Base-by-base conservation (phyloP, 176 grass and related monocot species). In the Eragrostis curvula region DNA sequence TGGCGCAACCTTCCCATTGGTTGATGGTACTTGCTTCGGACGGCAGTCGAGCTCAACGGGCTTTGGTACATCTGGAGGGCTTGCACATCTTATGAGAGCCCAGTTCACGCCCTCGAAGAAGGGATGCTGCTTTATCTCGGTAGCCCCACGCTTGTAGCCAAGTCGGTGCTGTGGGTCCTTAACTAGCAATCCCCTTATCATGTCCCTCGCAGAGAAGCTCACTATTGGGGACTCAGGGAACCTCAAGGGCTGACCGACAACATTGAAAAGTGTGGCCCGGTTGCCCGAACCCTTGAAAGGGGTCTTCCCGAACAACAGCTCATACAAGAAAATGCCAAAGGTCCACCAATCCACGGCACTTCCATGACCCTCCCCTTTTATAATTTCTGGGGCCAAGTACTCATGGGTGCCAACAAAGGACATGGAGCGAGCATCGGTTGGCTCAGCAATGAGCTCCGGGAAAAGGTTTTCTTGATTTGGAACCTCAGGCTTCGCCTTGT, bases 361-460 rank as follows among this genome's bases (percentile, higher is more conserved):
- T 56, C 93, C 93, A 77, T 96, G 93, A 17, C 93, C 93, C 83
- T 95, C 90, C 2, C 90, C 93, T 66, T 95, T 95, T 74, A 64
- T 32, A 64, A 97, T 97, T 70, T 97, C 94, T 79, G 94, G 94
- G 30, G 94, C 94, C 79, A 97, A 70, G 85, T 97, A 97, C 70
- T 97, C 94, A 25, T 97, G 94, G n/a, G 94, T 97, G n/a, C 94
- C 94, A 0, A 97, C 94, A 84, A 97, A 97, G 21, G 94, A 97
- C 94, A 97, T 97, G 5, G 94, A 97, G 16, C 89, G 86, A 55
- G 94, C 94, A 58, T 97, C 94, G 0, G 94, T 97, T 69, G 94
- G 94, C 66, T 97, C 94, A 18, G 87, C 94, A 17, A 97, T 94
- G 17, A 97, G 82, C 87, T 97, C 94, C 0, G 87, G 94, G 69